Evolutionary conservation across 176 grass and related monocot species (phyloP), one percentile per base, ranked within the genome.

Genomic region (Lolium rigidum): DNA sequence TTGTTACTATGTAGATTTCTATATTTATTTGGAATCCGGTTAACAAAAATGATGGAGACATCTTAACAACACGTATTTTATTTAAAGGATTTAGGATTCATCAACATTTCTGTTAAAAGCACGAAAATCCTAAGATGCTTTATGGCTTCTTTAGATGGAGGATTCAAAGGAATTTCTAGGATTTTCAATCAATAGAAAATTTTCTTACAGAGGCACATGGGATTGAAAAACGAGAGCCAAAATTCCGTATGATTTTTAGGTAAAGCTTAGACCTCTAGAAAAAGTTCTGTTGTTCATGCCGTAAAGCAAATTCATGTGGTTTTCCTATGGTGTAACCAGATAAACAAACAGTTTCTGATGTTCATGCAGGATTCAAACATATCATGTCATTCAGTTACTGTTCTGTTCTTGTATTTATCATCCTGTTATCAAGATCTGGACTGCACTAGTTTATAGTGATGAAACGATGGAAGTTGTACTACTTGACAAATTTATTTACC

Each of bases 71-170:
- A 13, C 10, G 48, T 14, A 20, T 71, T 43, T 49, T 43, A 73
- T 48, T 70, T 49, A 24, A 47, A 73, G 43, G 70, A 25, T 73
- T 14, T 48, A 25, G 24, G 49, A 7, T 73, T 15, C 70, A 73
- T 46, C 5, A 73, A 25, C 20, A 48, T 73, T 73, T 73, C n/a
- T 73, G 70, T 48, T 24, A n/a, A 71, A 73, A 73, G 20, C 10
- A 48, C 0, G 5, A 48, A 73, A 48, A 48, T 3, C 18, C 6
- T 73, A 48, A 44, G 43, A 49, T 73, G n/a, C 10, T 72, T 72
- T 47, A 44, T 24, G n/a, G 20, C 69, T 72, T 38, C 41, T 47
- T 72, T 72, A 47, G 39, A 72, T 47, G 21, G 7, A 24, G 46
- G 13, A n/a, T 50, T 74, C 21, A 16, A 35, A 3, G 31, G 31